These are phyloP conservation scores for Haplosporangium sp. DNA, from an alignment of 371 early-diverging fungal genomes.

Conservation along the genomic window DNA sequence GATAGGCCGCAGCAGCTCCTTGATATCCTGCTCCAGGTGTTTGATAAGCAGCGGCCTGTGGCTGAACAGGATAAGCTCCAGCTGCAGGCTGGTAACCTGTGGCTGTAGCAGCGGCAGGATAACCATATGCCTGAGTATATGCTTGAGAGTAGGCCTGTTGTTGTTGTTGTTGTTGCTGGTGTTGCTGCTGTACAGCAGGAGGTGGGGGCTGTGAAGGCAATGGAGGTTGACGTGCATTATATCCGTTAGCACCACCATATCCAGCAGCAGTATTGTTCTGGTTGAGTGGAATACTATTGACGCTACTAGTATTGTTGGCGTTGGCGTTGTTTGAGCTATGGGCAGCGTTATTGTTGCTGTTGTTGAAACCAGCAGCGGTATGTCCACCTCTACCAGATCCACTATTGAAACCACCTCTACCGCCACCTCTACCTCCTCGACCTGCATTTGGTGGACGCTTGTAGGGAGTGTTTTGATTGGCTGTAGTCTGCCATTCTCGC, in stretches of 20 bases:
- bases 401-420: constrained; percentile 38
- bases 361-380: constrained; percentile 26
- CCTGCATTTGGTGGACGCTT: constrained; percentile 33
- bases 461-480: constrained; percentile 36
- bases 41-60: constrained; percentile 21
- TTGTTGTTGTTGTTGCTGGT: constrained; percentile 37
- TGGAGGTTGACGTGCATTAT: constrained; percentile 45
- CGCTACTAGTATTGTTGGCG: constrained; percentile 18
- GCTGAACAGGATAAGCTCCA: constrained; percentile 21
- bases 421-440: constrained; percentile 44
- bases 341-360: constrained; percentile 14
- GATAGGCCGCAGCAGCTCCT: constrained; percentile 27
- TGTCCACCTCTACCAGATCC: constrained; percentile 34
- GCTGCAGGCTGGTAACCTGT: constrained; percentile 30
- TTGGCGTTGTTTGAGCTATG: not conserved
- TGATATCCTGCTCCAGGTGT: constrained; percentile 31
- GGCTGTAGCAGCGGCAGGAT: constrained; percentile 34
- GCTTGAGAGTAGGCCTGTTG: constrained; percentile 40
- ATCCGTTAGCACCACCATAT: constrained; percentile 25
- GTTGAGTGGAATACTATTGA: constrained; percentile 40
- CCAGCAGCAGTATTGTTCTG: constrained; percentile 24
- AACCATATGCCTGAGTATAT: constrained; percentile 44
- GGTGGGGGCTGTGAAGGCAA: constrained; percentile 46
- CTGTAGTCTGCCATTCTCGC: constrained; percentile 31
- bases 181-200: constrained; percentile 42